phyloP scores from a whole-genome alignment of 2,329 filamentous ascomycete genomes.

The Scleromitrula shiraiana region DNA sequence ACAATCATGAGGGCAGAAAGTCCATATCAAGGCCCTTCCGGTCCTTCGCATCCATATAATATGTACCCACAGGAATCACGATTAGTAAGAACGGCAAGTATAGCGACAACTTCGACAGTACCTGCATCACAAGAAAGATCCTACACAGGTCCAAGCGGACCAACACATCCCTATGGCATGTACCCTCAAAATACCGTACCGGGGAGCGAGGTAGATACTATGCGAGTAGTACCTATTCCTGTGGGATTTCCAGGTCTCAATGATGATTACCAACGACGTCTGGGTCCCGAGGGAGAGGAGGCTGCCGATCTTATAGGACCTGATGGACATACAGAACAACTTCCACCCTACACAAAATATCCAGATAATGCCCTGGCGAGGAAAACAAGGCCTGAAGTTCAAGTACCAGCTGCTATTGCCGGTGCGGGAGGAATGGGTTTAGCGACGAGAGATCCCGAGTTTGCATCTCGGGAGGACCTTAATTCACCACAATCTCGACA shows the following conservation, averaged over 20 bases:
- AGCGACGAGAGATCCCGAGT: conserved; percentile 55
- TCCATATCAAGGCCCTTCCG: conserved; percentile 51
- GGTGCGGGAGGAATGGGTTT: conserved; percentile 56
- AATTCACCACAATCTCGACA: conserved; percentile 41
- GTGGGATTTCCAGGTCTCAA: conserved; percentile 65
- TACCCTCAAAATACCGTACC: conserved; percentile 73
- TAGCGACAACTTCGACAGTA: conserved; percentile 63
- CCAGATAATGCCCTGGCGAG: conserved; percentile 61
- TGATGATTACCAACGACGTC: conserved; percentile 60
- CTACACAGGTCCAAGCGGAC: conserved; percentile 53
- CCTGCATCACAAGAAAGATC: conserved; percentile 47
- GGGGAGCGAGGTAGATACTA: conserved; percentile 34
- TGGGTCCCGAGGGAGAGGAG: conserved; percentile 78
- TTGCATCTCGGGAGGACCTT: conserved; percentile 50
- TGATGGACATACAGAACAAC: conserved; percentile 80
- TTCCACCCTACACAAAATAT: conserved; percentile 87
- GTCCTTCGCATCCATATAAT: conserved; percentile 76
- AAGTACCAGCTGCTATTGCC: conserved; percentile 12
- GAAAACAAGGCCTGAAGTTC: conserved; percentile 38
- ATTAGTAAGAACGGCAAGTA: conserved; percentile 46
- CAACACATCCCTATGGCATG: conserved; percentile 78
- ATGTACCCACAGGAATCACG: conserved; percentile 76
- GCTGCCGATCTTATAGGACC: conserved; percentile 79
- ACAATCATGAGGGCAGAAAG: conserved; percentile 35
- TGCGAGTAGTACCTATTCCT: conserved; percentile 40